Percentiles rank a stretch among this genome's conserved stretches.
Conservation (phyloP, 2,329 filamentous ascomycete genomes). For the Cladophialophora yegresii region DNA sequence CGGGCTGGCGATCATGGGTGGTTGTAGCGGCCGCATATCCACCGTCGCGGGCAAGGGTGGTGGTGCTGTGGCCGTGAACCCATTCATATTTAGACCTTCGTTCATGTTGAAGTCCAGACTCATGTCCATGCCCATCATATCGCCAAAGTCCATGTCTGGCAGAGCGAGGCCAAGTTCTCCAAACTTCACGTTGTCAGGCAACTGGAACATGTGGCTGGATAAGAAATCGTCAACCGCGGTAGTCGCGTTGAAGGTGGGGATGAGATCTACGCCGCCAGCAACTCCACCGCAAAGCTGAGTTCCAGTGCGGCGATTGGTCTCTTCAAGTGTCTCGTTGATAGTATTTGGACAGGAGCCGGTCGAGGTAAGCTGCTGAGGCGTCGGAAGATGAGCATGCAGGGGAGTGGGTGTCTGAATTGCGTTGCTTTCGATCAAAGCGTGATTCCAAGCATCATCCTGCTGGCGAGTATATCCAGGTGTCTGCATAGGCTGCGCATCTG, state of each 20-base stretch:
- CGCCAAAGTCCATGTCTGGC: background rate
- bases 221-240: background rate
- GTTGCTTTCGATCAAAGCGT: background rate
- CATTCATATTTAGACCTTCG: background rate
- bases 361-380: conserved; percentile 5
- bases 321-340: conserved; percentile 5
- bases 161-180: background rate
- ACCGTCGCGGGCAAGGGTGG: background rate
- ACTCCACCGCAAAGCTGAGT: background rate
- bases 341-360: conserved; percentile 10
- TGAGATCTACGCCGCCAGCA: background rate
- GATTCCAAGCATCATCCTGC: background rate
- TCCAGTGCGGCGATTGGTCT: conserved; percentile 8
- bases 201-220: background rate
- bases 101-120: background rate
- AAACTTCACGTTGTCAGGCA: background rate
- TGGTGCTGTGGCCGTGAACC: background rate
- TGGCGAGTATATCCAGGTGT: background rate
- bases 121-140: background rate
- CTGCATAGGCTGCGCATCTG: background rate
- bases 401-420: background rate
- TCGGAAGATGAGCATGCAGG: background rate
- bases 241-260: background rate
- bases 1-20: background rate
- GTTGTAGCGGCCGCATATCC: background rate